Conservation (phyloP, 139 green algal genomes). For the Raphidocelis subcapitata region DNA sequence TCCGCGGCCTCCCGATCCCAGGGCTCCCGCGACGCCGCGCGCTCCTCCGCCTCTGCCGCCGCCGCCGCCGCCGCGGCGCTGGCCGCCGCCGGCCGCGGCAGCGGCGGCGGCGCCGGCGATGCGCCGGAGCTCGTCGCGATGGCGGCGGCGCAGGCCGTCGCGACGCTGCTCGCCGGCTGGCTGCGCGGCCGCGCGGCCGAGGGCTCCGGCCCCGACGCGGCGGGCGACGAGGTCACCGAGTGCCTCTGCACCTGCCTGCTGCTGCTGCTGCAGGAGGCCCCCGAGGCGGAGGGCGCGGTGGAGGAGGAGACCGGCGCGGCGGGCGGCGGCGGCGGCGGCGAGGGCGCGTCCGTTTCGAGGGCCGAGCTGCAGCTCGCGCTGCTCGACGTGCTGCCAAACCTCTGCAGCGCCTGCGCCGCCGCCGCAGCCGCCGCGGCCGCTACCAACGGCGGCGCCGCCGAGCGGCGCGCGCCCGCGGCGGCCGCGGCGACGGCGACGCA, state of each 20-base stretch:
- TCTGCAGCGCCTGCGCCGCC: slow-evolving; percentile 7
- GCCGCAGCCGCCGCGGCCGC: slow-evolving; percentile 17
- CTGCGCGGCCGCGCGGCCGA: slow-evolving; percentile 7
- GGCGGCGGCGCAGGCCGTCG: slow-evolving; percentile 1
- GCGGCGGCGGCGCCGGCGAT: neutral
- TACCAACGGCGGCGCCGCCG: slow-evolving; percentile 1
- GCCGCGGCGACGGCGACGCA: neutral
- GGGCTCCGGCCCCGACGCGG: neutral
- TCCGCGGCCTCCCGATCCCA: no score
- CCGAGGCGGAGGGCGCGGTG: neutral
- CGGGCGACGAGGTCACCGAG: slow-evolving; percentile 2
- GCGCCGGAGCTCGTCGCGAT: neutral
- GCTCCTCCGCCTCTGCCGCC: no score
- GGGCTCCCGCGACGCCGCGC: no score
- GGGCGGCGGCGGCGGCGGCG: neutral
- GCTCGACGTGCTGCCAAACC: slow-evolving; percentile 15
- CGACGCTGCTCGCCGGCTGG: slow-evolving; percentile 22
- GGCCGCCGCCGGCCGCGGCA: slow-evolving; percentile 13
- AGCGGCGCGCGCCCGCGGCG: neutral
- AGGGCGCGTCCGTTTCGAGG: neutral
- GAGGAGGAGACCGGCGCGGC: no score
- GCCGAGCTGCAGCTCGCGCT: slow-evolving; percentile 18
- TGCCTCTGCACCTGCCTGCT: slow-evolving; percentile 23
- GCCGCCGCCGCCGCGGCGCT: no score
- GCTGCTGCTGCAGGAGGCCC: slow-evolving; percentile 23